phyloP scores from a whole-genome alignment of 1,139 yeast species.

The Hansenula lynferdii region DNA sequence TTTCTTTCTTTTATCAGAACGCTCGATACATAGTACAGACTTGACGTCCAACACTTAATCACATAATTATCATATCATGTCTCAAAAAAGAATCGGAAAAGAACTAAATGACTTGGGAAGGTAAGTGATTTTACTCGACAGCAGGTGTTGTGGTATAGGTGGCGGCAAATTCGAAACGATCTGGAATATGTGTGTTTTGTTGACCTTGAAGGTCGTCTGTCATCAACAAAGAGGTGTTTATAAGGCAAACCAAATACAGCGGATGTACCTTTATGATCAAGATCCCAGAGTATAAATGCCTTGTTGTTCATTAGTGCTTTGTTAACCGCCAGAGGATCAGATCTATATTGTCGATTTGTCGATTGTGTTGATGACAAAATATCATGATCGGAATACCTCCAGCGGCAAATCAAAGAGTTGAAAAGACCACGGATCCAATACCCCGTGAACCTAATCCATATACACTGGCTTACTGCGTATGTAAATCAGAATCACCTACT shows the following conservation, averaged over 20 bases:
- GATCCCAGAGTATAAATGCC: too few species aligned
- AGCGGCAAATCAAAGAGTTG: too few species aligned
- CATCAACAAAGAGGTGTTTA: not conserved
- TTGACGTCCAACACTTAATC: not conserved
- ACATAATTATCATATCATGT: slow-evolving; percentile 41
- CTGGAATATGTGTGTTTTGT: too few species aligned
- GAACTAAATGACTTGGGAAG: slow-evolving; percentile 93
- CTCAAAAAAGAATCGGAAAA: slow-evolving; percentile 92
- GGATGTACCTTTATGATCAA: too few species aligned
- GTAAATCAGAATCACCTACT: slow-evolving; percentile 19
- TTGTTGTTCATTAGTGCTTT: too few species aligned
- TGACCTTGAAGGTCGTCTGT: not conserved
- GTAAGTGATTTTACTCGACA: slow-evolving; percentile 39
- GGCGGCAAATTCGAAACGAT: too few species aligned
- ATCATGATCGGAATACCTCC: too few species aligned
- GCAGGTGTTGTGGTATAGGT: not conserved
- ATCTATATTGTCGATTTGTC: too few species aligned
- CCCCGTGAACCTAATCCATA: not conserved
- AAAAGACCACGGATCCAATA: too few species aligned
- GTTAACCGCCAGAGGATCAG: too few species aligned
- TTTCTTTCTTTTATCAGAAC: slow-evolving; percentile 1
- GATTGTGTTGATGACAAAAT: too few species aligned
- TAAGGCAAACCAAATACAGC: not conserved
- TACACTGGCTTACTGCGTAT: not conserved
- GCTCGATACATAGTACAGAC: not conserved